These are phyloP conservation scores for Fusarium anguioides DNA, from an alignment of 2,329 filamentous ascomycete genomes.

Conservation along the genomic window DNA sequence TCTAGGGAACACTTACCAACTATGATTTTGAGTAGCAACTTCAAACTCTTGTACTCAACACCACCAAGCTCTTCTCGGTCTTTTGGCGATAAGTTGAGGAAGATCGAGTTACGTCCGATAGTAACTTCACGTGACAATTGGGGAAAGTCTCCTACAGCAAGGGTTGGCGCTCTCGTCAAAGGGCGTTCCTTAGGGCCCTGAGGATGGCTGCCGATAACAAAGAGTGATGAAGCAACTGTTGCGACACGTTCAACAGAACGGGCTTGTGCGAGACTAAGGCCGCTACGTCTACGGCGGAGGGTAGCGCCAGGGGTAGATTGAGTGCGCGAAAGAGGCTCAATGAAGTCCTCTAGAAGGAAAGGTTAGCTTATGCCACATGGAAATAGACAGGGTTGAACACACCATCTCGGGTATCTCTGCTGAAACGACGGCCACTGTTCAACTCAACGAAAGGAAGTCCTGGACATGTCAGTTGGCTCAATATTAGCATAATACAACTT, in stretches of 20 bases:
- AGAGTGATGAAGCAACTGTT: constrained; percentile 52
- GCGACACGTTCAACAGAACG: constrained; percentile 52
- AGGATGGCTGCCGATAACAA: constrained; percentile 49
- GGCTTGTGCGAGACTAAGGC: constrained; percentile 45
- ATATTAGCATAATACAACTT: neutral
- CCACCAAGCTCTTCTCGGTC: constrained; percentile 61
- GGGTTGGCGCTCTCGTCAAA: constrained; percentile 16
- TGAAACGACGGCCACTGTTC: constrained; percentile 28
- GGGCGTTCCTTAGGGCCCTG: constrained; percentile 34
- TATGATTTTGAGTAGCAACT: constrained; percentile 60
- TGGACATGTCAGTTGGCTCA: constrained; percentile 18
- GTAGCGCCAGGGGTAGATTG: constrained; percentile 11
- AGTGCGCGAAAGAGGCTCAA: constrained; percentile 28
- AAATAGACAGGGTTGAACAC: neutral
- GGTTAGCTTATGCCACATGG: neutral
- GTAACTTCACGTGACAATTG: constrained; percentile 56
- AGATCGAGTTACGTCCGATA: constrained; percentile 59
- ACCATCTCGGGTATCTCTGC: constrained; percentile 38
- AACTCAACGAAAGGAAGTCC: constrained; percentile 46
- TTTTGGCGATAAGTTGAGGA: constrained; percentile 54
- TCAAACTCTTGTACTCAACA: constrained; percentile 63
- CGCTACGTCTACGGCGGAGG: constrained; percentile 43
- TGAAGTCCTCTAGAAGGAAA: constrained; percentile 31
- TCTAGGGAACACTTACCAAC: constrained; percentile 45
- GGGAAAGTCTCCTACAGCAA: constrained; percentile 48